Evolutionary conservation across 805 yeast genomes (phyloP), one percentile per base, ranked within the genome.

Genomic region (Sugiyamaella chiloensis): DNA sequence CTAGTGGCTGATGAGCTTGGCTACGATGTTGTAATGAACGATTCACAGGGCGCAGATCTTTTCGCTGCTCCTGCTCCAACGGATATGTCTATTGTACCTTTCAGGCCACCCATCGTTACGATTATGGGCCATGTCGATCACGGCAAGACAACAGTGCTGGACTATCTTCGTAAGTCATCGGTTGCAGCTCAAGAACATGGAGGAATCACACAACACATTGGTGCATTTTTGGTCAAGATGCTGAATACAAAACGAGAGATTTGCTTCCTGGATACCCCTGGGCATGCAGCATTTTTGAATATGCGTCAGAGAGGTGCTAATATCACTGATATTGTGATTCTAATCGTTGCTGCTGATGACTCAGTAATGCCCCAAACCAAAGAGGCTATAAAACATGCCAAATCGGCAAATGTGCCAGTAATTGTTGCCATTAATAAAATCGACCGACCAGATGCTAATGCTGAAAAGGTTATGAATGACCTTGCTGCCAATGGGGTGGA

Each of bases 61-160:
- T 79, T 82, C 52, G 80, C 87, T 14, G 72, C 76, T 12, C 78
- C 81, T 0, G 61, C 69, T 1, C 78, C 86, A 0, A 72, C 68
- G 1, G 74, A 74, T 24, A 60, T 63, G n/a, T 66, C 68, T 5
- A 60, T 66, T 19, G 63, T 84, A 53, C 79, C 78, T 39, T 73
- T 81, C 5, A 72, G 98, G 54, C 89, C 99, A 0, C 99, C 99
- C 0, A 84, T 93, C 20, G 97, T 93, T 4, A 90, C 99, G 0
- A 87, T 93, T 44, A 93, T 93, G 98, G 99, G 99, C 2, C 99
- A 93, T 65, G 99, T 93, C 24, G 99, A 93, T 66, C 99, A 93
- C 62, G 99, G 99, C 2, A 93, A 93, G 64, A 93, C 99, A 1
- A 91, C 99, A 0, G 83, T 93, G 51, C 74, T 93, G 47, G 99